Conservation (phyloP, 83 land plant genomes). For the Picea mariana region DNA sequence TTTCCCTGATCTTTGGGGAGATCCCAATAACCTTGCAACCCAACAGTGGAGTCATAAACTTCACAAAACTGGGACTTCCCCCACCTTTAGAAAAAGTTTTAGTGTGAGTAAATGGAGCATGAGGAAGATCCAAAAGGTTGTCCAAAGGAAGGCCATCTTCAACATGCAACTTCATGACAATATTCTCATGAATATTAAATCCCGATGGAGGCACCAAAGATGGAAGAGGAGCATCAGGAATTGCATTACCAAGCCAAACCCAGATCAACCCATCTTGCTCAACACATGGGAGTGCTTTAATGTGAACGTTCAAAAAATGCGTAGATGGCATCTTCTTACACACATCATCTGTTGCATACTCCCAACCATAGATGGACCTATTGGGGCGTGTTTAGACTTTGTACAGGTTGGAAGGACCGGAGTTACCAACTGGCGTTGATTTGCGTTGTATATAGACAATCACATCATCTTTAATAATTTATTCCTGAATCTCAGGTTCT, state of each 20-base stretch:
- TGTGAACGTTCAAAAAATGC: slow-evolving; percentile 56
- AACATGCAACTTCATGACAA: no score
- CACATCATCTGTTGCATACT: slow-evolving; percentile 82
- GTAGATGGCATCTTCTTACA: slow-evolving; percentile 99
- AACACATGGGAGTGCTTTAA: slow-evolving; percentile 82
- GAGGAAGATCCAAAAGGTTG: slow-evolving; percentile 94
- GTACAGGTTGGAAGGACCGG: no score
- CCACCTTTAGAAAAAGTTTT: slow-evolving; percentile 98
- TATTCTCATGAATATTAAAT: slow-evolving; percentile 84
- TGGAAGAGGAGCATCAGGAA: slow-evolving; percentile 72
- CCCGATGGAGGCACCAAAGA: slow-evolving; percentile 81
- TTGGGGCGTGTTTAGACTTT: no score
- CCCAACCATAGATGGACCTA: no score
- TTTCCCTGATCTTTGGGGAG: no score
- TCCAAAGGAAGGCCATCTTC: no score
- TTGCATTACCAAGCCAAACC: slow-evolving; percentile 95
- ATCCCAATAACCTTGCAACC: no score
- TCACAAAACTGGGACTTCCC: slow-evolving; percentile 84
- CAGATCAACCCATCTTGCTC: slow-evolving; percentile 96
- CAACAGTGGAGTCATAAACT: no score
- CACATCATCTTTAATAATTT: no score
- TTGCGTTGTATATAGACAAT: no score
- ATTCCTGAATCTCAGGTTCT: no score
- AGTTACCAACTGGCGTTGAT: no score
- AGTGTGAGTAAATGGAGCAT: slow-evolving; percentile 97